Evolutionary conservation across 345 rosid species (phyloP).

Genomic region (Litchi chinensis): DNA sequence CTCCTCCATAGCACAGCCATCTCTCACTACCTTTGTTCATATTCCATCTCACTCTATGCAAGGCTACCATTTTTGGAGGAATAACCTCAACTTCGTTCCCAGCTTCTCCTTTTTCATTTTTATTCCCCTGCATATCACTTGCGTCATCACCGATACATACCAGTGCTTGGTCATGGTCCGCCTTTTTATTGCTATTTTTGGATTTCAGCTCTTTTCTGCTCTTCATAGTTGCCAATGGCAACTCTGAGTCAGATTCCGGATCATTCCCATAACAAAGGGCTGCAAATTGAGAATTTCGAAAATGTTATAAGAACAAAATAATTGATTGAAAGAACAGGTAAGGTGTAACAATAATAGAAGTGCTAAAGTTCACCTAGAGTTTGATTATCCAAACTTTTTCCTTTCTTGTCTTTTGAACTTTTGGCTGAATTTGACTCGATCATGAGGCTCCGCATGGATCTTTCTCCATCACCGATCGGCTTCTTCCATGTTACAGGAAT

Average conservation of each 20-base stretch:
- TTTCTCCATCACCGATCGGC: slow-evolving; percentile 41
- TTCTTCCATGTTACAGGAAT: slow-evolving; percentile 55
- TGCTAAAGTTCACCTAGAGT: slow-evolving; percentile 35
- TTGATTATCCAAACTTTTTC: slow-evolving; percentile 28
- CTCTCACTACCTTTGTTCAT: slow-evolving; percentile 86
- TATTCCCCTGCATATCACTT: slow-evolving; percentile 17
- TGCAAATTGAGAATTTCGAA: slow-evolving; percentile 26
- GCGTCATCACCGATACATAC: slow-evolving; percentile 24
- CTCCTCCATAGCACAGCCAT: slow-evolving; percentile 90
- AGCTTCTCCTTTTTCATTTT: slow-evolving; percentile 17
- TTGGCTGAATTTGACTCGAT: slow-evolving; percentile 35
- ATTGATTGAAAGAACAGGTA: neutral
- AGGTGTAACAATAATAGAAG: neutral
- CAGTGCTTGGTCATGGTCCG: slow-evolving; percentile 27
- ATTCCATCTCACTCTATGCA: slow-evolving; percentile 85
- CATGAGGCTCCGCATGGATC: slow-evolving; percentile 41
- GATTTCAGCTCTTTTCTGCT: slow-evolving; percentile 36
- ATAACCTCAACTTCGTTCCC: slow-evolving; percentile 30
- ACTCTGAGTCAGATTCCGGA: slow-evolving; percentile 46
- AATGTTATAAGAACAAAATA: slow-evolving; percentile 7
- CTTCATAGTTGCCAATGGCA: slow-evolving; percentile 30
- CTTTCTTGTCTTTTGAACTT: slow-evolving; percentile 23
- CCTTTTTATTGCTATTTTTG: slow-evolving; percentile 21
- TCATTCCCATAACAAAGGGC: slow-evolving; percentile 52
- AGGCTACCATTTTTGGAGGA: slow-evolving; percentile 64